Evolutionary conservation across 2,329 filamentous ascomycete genomes (phyloP).

Genomic region (Xylariaceae sp.): DNA sequence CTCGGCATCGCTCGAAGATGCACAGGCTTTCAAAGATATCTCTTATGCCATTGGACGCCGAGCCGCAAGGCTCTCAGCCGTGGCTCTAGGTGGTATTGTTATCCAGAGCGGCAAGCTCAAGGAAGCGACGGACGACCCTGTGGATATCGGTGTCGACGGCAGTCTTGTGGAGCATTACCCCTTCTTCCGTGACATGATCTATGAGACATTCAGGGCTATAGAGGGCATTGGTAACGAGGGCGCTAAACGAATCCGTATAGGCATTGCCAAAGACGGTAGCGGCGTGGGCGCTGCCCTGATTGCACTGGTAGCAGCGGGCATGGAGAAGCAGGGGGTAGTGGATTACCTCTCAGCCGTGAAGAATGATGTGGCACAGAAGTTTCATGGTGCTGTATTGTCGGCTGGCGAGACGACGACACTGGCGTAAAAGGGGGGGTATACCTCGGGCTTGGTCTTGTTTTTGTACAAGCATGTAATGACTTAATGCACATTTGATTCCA

Average conservation of each 20-base stretch:
- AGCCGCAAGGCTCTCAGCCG: slow-evolving; percentile 84
- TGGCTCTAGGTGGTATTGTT: slow-evolving; percentile 84
- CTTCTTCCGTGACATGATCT: slow-evolving; percentile 85
- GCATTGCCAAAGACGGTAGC: slow-evolving; percentile 95
- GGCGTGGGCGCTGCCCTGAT: slow-evolving; percentile 96
- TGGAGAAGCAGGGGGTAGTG: slow-evolving; percentile 54
- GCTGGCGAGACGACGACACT: slow-evolving; percentile 33
- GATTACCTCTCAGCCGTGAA: slow-evolving; percentile 52
- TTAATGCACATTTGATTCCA: neutral
- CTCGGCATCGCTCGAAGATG: slow-evolving; percentile 80
- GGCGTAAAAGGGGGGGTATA: slow-evolving; percentile 19
- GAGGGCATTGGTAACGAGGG: slow-evolving; percentile 78
- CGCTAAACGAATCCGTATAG: slow-evolving; percentile 87
- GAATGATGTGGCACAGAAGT: slow-evolving; percentile 45
- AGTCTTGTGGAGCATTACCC: slow-evolving; percentile 96
- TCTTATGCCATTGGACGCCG: slow-evolving; percentile 85
- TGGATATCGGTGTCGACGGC: slow-evolving; percentile 93
- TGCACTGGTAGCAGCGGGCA: slow-evolving; percentile 81
- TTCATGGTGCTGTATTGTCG: slow-evolving; percentile 33
- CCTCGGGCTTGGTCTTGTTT: neutral
- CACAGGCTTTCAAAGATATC: slow-evolving; percentile 83
- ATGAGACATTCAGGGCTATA: slow-evolving; percentile 78
- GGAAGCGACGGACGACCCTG: slow-evolving; percentile 68
- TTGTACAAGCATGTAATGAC: slow-evolving; percentile 12
- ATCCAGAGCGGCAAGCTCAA: slow-evolving; percentile 77